A percentile compares a stretch with the other conserved stretches of the same genome.
phyloP scores from a whole-genome alignment of 2,329 filamentous ascomycete genomes.

The Myriosclerotinia curreyana region DNA sequence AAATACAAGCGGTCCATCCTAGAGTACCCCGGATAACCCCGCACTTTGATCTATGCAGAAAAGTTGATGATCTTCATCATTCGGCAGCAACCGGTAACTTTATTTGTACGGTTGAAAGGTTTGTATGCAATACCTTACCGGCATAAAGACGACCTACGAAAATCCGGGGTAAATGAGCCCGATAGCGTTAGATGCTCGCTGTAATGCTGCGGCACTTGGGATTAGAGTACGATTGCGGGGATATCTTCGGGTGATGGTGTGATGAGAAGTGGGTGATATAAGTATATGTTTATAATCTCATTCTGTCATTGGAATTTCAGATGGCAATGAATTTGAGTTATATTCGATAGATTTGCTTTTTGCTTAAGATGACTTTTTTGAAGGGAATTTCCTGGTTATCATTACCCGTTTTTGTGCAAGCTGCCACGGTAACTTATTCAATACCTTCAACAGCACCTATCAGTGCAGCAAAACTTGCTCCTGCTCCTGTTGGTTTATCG shows the following conservation, averaged over 20 bases:
- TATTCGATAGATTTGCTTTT: not conserved
- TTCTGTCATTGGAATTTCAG: too few species aligned
- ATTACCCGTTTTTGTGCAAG: slow-evolving; percentile 1
- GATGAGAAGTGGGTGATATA: not conserved
- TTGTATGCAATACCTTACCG: not conserved
- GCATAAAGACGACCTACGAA: not conserved
- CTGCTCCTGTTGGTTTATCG: slow-evolving; percentile 48
- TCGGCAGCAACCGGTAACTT: not conserved
- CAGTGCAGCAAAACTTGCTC: slow-evolving; percentile 36
- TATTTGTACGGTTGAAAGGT: slow-evolving; percentile 7
- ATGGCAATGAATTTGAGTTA: not conserved
- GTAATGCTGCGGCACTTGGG: not conserved
- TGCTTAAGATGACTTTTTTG: not conserved
- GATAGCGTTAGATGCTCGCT: slow-evolving; percentile 4
- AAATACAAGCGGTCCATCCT: not conserved
- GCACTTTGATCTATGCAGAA: not conserved
- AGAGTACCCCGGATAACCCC: not conserved
- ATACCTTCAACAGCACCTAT: slow-evolving; percentile 31
- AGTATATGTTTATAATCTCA: not conserved
- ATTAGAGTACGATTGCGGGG: not conserved
- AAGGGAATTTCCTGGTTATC: not conserved
- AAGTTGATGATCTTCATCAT: slow-evolving; percentile 8
- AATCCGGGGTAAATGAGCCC: slow-evolving; percentile 13
- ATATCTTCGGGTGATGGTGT: not conserved
- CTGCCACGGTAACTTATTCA: slow-evolving; percentile 26